A percentile compares a stretch with the other conserved stretches of the same genome.
Conservation (phyloP, 2,329 filamentous ascomycete species). For the Mycocentrospora acerina region DNA sequence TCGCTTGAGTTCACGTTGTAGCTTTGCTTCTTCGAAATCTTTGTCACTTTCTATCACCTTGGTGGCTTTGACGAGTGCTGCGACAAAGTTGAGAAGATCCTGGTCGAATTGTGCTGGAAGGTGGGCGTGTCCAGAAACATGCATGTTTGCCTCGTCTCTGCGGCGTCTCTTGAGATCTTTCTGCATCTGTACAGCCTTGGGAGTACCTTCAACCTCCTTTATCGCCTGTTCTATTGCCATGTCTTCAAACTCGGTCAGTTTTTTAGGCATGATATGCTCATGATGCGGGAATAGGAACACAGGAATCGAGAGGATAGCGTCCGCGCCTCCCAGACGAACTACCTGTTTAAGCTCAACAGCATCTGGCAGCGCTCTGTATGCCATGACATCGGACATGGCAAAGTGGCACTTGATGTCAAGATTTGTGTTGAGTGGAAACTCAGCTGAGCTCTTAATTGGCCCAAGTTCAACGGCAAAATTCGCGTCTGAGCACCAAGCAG, state of each 20-base stretch:
- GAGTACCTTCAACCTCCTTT: constrained; percentile 47
- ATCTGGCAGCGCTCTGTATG: constrained; percentile 50
- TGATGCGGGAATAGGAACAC: constrained; percentile 56
- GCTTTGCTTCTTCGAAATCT: constrained; percentile 42
- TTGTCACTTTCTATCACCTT: constrained; percentile 58
- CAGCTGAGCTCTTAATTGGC: constrained; percentile 48
- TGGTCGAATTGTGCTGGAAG: constrained; percentile 55
- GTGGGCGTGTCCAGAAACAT: constrained; percentile 50
- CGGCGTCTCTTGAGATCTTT: constrained; percentile 43
- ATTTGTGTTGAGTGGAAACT: constrained; percentile 51
- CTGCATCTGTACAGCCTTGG: constrained; percentile 45
- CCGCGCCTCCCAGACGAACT: constrained; percentile 53
- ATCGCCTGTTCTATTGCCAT: constrained; percentile 42
- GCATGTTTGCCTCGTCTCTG: constrained; percentile 53
- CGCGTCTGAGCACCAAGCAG: constrained; percentile 53
- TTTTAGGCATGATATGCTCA: constrained; percentile 53
- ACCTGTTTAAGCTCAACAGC: constrained; percentile 51
- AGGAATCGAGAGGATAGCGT: constrained; percentile 52
- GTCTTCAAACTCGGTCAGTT: constrained; percentile 38
- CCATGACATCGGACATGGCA: constrained; percentile 52
- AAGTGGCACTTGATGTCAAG: constrained; percentile 53
- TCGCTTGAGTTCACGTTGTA: constrained; percentile 30
- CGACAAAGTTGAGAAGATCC: constrained; percentile 56
- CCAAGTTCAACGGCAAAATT: constrained; percentile 55
- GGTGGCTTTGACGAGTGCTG: constrained; percentile 58